phyloP scores from a whole-genome alignment of 345 rosid genomes.

The Lumnitzera littorea region DNA sequence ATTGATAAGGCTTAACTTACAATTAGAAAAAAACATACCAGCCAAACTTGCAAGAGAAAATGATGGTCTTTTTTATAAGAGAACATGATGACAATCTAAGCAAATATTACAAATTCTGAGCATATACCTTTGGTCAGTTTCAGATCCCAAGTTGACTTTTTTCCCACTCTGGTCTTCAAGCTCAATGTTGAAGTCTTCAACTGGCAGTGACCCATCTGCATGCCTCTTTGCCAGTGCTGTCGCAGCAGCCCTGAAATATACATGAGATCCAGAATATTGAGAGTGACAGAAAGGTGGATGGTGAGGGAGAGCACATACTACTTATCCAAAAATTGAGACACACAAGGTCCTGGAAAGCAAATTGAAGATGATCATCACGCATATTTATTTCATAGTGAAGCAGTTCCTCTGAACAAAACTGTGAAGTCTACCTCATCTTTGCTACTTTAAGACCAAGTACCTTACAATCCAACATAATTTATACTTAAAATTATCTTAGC shows the following conservation, averaged over 20 bases:
- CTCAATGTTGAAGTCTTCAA: constrained; percentile 66
- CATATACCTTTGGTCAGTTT: constrained; percentile 71
- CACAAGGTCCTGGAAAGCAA: not conserved
- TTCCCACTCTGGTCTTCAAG: constrained; percentile 85
- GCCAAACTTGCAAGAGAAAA: not conserved
- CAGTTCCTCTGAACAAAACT: not conserved
- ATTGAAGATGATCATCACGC: not conserved
- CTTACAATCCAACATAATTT: too few relatives aligned
- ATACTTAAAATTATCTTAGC: too few relatives aligned
- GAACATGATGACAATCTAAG: not conserved
- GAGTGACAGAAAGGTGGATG: not conserved
- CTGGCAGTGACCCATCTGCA: constrained; percentile 66
- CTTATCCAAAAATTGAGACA: not conserved
- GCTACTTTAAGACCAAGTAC: too few relatives aligned
- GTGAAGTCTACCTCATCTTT: not conserved
- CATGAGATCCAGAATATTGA: constrained; percentile 3
- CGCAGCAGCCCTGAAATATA: constrained; percentile 61
- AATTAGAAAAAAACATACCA: not conserved
- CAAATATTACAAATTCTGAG: not conserved
- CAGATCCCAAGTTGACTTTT: constrained; percentile 57
- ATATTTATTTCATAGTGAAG: too few relatives aligned
- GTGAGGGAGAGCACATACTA: not conserved
- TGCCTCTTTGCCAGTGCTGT: constrained; percentile 69
- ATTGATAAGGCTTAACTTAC: constrained; percentile 1
- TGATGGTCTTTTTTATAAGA: too few relatives aligned